phyloP scores from a whole-genome alignment of 176 grass and related monocot species.

The Zea mays region DNA sequence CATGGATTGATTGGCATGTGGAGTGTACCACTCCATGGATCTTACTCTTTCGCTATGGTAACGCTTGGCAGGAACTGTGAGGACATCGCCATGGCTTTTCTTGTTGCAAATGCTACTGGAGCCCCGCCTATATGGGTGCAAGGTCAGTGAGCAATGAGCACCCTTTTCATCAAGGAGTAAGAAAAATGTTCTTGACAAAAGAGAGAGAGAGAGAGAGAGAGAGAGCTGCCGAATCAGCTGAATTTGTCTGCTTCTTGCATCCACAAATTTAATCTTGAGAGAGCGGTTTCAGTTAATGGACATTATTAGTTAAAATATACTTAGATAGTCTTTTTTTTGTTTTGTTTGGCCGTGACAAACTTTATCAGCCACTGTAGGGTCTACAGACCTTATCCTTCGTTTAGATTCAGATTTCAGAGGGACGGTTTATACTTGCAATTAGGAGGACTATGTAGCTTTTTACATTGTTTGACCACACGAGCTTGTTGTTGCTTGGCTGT shows the following conservation, averaged over 20 bases:
- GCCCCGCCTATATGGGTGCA: conserved; percentile 96
- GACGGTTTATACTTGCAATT: background rate
- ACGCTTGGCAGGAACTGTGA: conserved; percentile 76
- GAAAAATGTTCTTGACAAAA: no score
- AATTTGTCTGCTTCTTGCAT: background rate
- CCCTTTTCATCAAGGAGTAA: background rate
- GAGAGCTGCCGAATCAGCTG: background rate
- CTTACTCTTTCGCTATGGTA: background rate
- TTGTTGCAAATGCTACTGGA: conserved; percentile 79
- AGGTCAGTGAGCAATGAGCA: conserved; percentile 56
- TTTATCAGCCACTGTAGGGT: conserved; percentile 3
- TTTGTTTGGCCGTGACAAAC: background rate
- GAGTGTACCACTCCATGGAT: background rate
- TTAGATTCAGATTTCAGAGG: background rate
- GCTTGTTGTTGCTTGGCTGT: background rate
- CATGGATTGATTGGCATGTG: background rate
- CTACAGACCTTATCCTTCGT: background rate
- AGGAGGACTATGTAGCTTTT: no score
- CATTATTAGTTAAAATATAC: background rate
- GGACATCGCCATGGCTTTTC: conserved; percentile 98
- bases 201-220: no score
- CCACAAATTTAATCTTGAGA: background rate
- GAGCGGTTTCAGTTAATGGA: background rate
- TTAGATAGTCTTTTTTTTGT: background rate
- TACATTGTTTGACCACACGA: conserved; percentile 2